Base-by-base conservation (phyloP, 306 rosid species). In the Dryas alaskensis region DNA sequence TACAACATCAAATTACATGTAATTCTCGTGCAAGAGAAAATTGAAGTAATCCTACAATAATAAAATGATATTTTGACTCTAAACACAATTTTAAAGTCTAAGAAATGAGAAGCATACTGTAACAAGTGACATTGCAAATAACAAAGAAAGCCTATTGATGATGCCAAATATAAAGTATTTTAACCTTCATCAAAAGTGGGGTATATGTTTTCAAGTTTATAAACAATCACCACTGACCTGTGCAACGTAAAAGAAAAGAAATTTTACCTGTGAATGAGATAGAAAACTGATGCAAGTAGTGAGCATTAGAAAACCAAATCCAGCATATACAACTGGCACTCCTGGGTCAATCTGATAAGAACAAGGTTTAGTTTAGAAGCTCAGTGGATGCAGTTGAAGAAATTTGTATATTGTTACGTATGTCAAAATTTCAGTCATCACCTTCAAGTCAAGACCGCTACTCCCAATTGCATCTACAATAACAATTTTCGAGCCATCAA, bases 241-340 rank as follows among this genome's bases (percentile, higher is more conserved):
- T 4, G 39, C 59, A 1, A 37, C 0, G 39, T 31, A 45, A 2
- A 67, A 61, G 77, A 75, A 68, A 52, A 4, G 17, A 12, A 71
- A 75, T 40, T 55, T 81, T 74, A 88, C 96, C 97, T 89, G 91
- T 40, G 99, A 89, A 85, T 94, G 99, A 83, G 97, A 89, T 65
- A 89, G 84, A 80, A 76, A 94, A 80, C 99, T 94, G 81, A 89
- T 85, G 88, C 99, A 94, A 62, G 96, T 92, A 27, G 98, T 94
- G 63, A 94, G 92, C 99, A 92, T 94, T 10, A 94, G 88, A 75
- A 97, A 97, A 65, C 99, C 97, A 84, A 94, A 94, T 78, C 99
- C 99, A 77, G 99, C 92, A 81, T 92, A 94, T 22, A 94, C 97
- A 79, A 89, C 62, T 4, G 97, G 99, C 49, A 94, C 99, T 39